These are phyloP conservation scores for Boletus bicolor DNA, from an alignment of 768 basidiomycete genomes.

Conservation along the genomic window DNA sequence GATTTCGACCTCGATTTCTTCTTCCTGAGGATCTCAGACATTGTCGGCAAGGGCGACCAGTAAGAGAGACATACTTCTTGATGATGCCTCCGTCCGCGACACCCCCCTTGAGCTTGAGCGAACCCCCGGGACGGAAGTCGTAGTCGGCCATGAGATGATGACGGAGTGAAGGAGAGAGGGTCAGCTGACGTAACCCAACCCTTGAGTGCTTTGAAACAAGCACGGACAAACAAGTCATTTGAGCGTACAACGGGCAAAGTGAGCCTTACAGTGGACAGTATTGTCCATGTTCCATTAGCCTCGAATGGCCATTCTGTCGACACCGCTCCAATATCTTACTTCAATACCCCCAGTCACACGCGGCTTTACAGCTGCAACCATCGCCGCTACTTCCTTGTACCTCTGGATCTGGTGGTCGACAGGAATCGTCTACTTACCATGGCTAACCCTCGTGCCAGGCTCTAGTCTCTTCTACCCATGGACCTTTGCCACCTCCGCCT, in stretches of 20 bases:
- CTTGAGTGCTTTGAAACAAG: slow-evolving; percentile 18
- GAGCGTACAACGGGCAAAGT: neutral
- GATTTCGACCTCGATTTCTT: slow-evolving; percentile 77
- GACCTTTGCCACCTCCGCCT: slow-evolving; percentile 86
- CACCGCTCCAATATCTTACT: slow-evolving; percentile 63
- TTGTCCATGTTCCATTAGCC: slow-evolving; percentile 15
- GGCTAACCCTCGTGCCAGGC: slow-evolving; percentile 80
- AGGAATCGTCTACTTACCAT: slow-evolving; percentile 47
- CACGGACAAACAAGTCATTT: slow-evolving; percentile 22
- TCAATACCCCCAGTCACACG: slow-evolving; percentile 81
- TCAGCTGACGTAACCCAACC: slow-evolving; percentile 31
- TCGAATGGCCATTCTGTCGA: slow-evolving; percentile 72
- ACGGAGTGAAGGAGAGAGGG: slow-evolving; percentile 10
- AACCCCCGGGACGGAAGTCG: slow-evolving; percentile 79
- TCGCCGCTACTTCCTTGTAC: slow-evolving; percentile 57
- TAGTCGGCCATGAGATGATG: slow-evolving; percentile 69
- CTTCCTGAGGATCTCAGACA: slow-evolving; percentile 51
- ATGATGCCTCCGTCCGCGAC: slow-evolving; percentile 74
- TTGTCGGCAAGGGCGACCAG: neutral
- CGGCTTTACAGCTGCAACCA: slow-evolving; percentile 59
- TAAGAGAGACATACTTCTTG: slow-evolving; percentile 62
- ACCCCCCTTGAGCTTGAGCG: slow-evolving; percentile 87
- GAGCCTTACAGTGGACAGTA: neutral
- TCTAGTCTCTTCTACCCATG: slow-evolving; percentile 83
- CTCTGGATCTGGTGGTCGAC: slow-evolving; percentile 61